Evolutionary conservation across 192 early-diverging fungal genomes (phyloP), one percentile per base, ranked within the genome.

Genomic region (Funneliformis geosporum): DNA sequence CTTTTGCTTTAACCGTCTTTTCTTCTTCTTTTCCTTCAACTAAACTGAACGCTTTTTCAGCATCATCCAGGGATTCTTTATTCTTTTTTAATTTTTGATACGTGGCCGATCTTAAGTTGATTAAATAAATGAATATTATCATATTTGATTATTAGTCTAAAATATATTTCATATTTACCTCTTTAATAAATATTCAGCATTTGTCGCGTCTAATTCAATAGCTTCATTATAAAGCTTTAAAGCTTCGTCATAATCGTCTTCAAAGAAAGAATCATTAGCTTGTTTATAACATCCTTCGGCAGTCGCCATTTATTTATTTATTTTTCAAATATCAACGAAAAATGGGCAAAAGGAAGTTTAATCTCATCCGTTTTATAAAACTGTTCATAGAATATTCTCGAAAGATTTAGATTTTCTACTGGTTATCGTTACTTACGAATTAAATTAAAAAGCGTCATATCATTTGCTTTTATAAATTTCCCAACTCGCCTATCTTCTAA

Each of bases 181-280:
- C 76, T 90, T 91, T 46, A 95, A 80, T 73, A 90, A 90, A 83
- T 89, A 92, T 71, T 93, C 91, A 67, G 88, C 81, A 60, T 89
- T 86, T 2, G 87, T 82, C 60, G 91, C 87, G 80, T 92, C 88
- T 2, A 88, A 74, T 5, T 86, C 82, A 78, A 95, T 90, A 25
- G 93, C 91, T 79, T 91, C 83, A 7, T 87, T 89, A 83, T 90
- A 95, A 43, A 95, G 86, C 8, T 80, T 79, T 75, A 94, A 85
- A 43, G 95, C 92, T 60, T 88, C 86, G 60, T 92, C 88, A 78
- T 89, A 96, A 75, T 94, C 93, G 73, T 93, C 93, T 71, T 93
- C 92, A 80, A 93, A 90, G 80, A 91, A 94, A 50, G 92, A 92
- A 78, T 92, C 89, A 82, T 90, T 93, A 16, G 91, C 96, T 80